Evolutionary conservation across 257 asterid genomes (phyloP).

Genomic region (Solanum virginianum): DNA sequence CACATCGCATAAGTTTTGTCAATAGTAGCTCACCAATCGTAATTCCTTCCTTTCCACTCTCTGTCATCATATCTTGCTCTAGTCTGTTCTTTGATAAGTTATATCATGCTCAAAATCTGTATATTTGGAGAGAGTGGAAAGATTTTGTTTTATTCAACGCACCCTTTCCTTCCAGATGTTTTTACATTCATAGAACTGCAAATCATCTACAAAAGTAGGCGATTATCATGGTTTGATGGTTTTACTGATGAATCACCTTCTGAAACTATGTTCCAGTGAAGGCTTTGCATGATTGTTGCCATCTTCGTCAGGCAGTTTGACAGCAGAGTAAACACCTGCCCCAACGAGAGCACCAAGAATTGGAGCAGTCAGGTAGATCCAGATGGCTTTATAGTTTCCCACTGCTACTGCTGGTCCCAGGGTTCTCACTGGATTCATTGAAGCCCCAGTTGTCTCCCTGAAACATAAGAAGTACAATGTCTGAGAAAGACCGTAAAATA

Average conservation of each 20-base stretch:
- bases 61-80: neutral
- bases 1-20: neutral
- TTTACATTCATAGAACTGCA: neutral
- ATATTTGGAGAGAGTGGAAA: neutral
- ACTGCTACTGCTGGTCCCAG: conserved; percentile 80
- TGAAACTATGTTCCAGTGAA: conserved; percentile 40
- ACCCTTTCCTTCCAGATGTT: neutral
- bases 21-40: neutral
- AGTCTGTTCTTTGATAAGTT: neutral
- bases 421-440: conserved; percentile 89
- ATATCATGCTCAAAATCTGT: neutral
- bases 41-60: neutral
- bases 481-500: neutral
- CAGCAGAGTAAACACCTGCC: conserved; percentile 62
- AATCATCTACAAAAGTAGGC: neutral
- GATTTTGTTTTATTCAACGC: neutral
- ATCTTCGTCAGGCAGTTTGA: conserved; percentile 48
- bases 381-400: conserved; percentile 58
- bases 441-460: conserved; percentile 69
- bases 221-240: neutral
- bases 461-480: neutral
- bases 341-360: conserved; percentile 67
- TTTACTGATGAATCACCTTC: conserved; percentile 16
- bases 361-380: conserved; percentile 82
- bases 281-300: conserved; percentile 15